Percentiles rank a stretch among this genome's conserved stretches.
phyloP scores from a whole-genome alignment of 83 land plant species.

The Thuja plicata region DNA sequence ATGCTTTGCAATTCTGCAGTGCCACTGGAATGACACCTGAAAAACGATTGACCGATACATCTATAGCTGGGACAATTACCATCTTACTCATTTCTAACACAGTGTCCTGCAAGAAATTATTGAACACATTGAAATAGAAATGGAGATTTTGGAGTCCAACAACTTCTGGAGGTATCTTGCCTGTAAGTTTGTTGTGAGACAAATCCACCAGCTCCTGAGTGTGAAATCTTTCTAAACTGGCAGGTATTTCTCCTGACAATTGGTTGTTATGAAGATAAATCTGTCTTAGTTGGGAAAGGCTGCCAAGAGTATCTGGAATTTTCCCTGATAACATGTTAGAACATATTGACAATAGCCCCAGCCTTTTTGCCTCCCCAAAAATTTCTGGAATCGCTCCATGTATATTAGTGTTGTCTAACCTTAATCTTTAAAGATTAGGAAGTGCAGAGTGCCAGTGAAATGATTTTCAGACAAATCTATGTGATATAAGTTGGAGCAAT shows the following conservation, averaged over 20 bases:
- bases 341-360: constrained; percentile 7
- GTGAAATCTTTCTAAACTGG: not conserved
- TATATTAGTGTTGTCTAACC: constrained; percentile 7
- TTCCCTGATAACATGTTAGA: constrained; percentile 27
- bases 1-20: constrained; percentile 8
- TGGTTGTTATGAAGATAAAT: not conserved
- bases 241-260: constrained; percentile 10
- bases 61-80: constrained; percentile 12
- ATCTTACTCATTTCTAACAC: constrained; percentile 19
- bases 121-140: constrained; percentile 10
- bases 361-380: constrained; percentile 4
- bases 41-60: constrained; percentile 16
- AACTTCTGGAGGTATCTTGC: not conserved
- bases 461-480: not conserved
- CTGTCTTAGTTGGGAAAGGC: not conserved
- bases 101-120: constrained; percentile 12
- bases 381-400: constrained; percentile 19
- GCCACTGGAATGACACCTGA: constrained; percentile 16
- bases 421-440: not conserved
- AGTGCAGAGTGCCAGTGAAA: constrained; percentile 19
- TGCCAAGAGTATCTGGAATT: too few species aligned
- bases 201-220: not conserved
- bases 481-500: not conserved
- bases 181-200: constrained; percentile 16
- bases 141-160: not conserved